phyloP scores from a whole-genome alignment of 768 basidiomycete species.

The Pisolithus sp. region DNA sequence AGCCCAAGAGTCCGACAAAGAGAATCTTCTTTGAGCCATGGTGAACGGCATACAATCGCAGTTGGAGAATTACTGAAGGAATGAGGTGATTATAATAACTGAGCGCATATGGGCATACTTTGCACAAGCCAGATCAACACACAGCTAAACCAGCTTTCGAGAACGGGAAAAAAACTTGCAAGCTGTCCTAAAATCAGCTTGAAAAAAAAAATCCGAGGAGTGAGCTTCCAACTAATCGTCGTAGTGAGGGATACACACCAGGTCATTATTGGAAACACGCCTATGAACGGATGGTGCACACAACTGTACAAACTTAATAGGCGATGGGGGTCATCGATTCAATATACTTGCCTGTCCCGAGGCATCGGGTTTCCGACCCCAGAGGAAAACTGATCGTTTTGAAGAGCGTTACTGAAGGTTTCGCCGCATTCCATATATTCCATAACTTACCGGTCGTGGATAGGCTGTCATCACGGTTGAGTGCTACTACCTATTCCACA shows the following conservation, averaged over 20 bases:
- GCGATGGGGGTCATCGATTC: no score
- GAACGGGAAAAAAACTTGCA: background rate
- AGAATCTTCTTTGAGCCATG: slow-evolving; percentile 47
- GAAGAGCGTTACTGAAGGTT: no score
- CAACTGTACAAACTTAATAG: no score
- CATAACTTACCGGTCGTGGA: background rate
- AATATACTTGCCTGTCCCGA: no score
- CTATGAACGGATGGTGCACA: no score
- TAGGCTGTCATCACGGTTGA: background rate
- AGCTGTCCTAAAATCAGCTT: background rate
- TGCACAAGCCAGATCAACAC: background rate
- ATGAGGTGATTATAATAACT: background rate
- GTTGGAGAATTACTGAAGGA: slow-evolving; percentile 47
- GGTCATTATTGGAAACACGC: no score
- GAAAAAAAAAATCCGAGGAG: background rate
- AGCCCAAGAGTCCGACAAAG: slow-evolving; percentile 37
- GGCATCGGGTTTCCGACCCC: no score
- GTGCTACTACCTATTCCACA: background rate
- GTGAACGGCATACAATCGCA: slow-evolving; percentile 59
- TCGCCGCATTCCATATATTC: background rate
- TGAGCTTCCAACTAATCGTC: background rate
- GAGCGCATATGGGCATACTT: background rate
- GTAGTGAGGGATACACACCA: background rate
- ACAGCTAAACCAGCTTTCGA: background rate
- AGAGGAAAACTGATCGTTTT: no score